Evolutionary conservation across 352 stramenopile species (phyloP).

Genomic region (Globisporangium rhizosaccharum): DNA sequence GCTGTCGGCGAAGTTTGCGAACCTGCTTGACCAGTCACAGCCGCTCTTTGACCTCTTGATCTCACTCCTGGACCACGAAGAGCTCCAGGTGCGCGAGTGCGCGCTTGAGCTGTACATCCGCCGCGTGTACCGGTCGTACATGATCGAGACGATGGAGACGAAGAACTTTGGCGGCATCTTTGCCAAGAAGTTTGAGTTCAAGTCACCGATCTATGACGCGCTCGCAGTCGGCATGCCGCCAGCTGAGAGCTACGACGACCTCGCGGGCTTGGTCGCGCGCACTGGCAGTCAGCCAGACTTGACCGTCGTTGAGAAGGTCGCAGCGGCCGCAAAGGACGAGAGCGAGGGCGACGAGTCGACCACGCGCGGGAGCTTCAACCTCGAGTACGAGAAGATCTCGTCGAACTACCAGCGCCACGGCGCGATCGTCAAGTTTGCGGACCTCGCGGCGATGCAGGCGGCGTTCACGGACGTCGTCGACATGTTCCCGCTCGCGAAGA

Average conservation of each 20-base stretch:
- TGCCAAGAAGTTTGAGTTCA: conserved; percentile 85
- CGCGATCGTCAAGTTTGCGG: conserved; percentile 86
- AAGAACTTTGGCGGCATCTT: conserved; percentile 55
- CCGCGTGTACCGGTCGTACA: conserved; percentile 84
- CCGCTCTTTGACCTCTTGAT: conserved; percentile 84
- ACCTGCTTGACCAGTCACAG: conserved; percentile 77
- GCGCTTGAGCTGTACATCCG: conserved; percentile 81
- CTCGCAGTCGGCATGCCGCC: conserved; percentile 66
- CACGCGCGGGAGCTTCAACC: conserved; percentile 33
- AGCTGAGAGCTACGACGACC: conserved; percentile 80
- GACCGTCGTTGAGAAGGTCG: conserved; percentile 17
- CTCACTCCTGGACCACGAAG: conserved; percentile 67
- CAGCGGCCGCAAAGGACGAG: conserved; percentile 14
- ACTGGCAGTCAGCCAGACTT: conserved; percentile 47
- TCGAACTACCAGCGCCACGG: conserved; percentile 65
- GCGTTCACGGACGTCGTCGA: conserved; percentile 62
- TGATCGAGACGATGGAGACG: conserved; percentile 82
- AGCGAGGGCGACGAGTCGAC: conserved; percentile 11
- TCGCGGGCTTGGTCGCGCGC: conserved; percentile 62
- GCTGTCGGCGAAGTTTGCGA: conserved; percentile 47
- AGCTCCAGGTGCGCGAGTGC: conserved; percentile 58
- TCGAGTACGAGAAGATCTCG: conserved; percentile 75
- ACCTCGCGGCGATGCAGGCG: conserved; percentile 71
- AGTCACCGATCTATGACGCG: conserved; percentile 73
- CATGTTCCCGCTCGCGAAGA: conserved; percentile 65